phyloP scores from a whole-genome alignment of 768 basidiomycete species.

The Hygrophoropsis aurantiaca region DNA sequence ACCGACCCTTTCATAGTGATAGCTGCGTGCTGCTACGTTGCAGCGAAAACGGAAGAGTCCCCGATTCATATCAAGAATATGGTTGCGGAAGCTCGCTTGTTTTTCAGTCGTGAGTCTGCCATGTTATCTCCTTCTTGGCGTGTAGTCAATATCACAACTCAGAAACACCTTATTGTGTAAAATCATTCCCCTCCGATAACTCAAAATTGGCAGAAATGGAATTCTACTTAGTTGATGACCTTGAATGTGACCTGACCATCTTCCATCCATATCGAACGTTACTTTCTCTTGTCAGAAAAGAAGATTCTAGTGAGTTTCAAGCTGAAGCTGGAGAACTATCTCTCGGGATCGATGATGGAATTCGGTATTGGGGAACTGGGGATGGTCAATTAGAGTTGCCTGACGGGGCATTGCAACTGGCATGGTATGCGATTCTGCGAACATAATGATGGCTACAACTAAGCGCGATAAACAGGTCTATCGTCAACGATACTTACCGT shows the following conservation, averaged over 20 bases:
- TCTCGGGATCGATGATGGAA: constrained; percentile 52
- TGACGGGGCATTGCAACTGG: constrained; percentile 79
- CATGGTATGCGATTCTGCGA: constrained; percentile 61
- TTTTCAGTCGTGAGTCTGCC: constrained; percentile 65
- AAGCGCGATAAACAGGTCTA: constrained; percentile 60
- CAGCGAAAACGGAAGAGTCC: constrained; percentile 95
- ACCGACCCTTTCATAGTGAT: constrained; percentile 94
- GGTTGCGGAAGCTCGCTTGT: constrained; percentile 73
- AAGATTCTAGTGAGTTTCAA: constrained; percentile 38
- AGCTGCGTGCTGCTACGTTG: constrained; percentile 92
- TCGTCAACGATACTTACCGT: constrained; percentile 95
- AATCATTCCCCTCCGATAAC: constrained; percentile 84
- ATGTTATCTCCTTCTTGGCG: not conserved
- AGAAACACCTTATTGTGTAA: constrained; percentile 71
- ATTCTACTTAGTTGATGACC: constrained; percentile 95
- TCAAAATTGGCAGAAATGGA: constrained; percentile 98
- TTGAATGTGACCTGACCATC: constrained; percentile 90
- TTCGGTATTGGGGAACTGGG: constrained; percentile 78
- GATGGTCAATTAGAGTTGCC: constrained; percentile 76
- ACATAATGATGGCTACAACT: not conserved
- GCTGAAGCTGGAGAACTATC: constrained; percentile 60
- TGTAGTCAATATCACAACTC: not conserved
- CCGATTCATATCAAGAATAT: constrained; percentile 94
- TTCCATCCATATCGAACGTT: constrained; percentile 96
- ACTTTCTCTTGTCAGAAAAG: constrained; percentile 68